Conservation (phyloP, 805 yeast species). For the Candida taoyuanica region DNA sequence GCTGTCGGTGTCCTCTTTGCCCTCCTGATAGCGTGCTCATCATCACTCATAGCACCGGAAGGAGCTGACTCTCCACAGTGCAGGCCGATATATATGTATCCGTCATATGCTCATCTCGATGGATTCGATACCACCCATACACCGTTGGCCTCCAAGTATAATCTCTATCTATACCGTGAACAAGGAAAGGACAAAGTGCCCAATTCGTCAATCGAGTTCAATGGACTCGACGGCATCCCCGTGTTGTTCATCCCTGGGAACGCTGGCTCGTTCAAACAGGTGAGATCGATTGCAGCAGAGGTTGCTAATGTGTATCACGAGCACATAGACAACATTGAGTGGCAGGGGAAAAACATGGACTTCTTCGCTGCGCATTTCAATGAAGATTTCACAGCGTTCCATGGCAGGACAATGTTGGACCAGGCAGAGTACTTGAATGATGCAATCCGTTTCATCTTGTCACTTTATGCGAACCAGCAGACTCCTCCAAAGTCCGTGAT, state of each 20-base stretch:
- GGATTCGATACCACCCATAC: slow-evolving; percentile 72
- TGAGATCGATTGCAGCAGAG: slow-evolving; percentile 85
- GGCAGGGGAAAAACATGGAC: slow-evolving; percentile 51
- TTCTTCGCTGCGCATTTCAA: slow-evolving; percentile 91
- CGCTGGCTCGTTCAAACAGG: slow-evolving; percentile 92
- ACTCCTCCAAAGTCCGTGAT: slow-evolving; percentile 65
- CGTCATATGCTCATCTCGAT: slow-evolving; percentile 70
- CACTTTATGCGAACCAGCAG: slow-evolving; percentile 45
- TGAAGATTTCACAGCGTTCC: slow-evolving; percentile 94
- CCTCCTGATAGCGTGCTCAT: slow-evolving; percentile 3
- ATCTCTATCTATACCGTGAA: slow-evolving; percentile 83
- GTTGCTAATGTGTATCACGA: slow-evolving; percentile 50
- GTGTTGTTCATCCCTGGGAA: slow-evolving; percentile 94
- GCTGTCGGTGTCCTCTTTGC: slow-evolving; percentile 4
- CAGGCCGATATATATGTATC: slow-evolving; percentile 71
- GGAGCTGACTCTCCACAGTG: slow-evolving; percentile 56
- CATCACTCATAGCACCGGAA: slow-evolving; percentile 2
- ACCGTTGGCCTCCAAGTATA: slow-evolving; percentile 71
- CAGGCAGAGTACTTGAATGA: slow-evolving; percentile 93
- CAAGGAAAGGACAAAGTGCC: slow-evolving; percentile 52
- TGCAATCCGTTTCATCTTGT: slow-evolving; percentile 72
- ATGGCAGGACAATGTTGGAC: slow-evolving; percentile 87
- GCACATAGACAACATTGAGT: slow-evolving; percentile 14
- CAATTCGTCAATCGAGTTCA: slow-evolving; percentile 40
- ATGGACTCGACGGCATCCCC: slow-evolving; percentile 61